Percentiles rank a stretch among this genome's conserved stretches.
Conservation (phyloP, 1,284 basidiomycete species). For the Pascua guehoae region DNA sequence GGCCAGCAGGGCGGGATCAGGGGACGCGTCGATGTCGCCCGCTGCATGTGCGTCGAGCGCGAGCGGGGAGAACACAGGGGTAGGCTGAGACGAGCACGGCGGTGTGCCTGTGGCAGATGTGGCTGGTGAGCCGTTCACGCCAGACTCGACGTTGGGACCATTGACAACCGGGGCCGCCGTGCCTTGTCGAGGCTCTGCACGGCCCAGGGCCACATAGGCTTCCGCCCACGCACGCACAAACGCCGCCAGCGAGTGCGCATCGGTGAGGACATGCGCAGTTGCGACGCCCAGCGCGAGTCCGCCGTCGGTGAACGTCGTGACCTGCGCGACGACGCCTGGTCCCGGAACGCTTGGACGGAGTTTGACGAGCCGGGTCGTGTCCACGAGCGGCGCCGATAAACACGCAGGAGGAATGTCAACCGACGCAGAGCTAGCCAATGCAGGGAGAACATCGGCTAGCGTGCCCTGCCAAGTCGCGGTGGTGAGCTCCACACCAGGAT, state of each 20-base stretch:
- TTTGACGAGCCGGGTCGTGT: conserved; percentile 3
- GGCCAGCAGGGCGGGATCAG: conserved; percentile 21
- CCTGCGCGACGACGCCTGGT: conserved; percentile 44
- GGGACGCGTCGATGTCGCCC: conserved; percentile 42
- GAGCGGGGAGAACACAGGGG: conserved; percentile 41
- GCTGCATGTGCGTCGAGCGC: conserved; percentile 44
- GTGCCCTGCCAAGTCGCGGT: conserved; percentile 24
- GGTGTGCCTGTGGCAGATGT: not conserved
- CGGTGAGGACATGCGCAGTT: conserved; percentile 49
- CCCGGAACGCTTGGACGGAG: conserved; percentile 7
- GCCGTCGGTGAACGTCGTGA: conserved; percentile 42
- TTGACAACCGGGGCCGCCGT: conserved; percentile 4
- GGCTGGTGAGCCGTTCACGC: too few species aligned
- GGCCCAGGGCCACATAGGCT: conserved; percentile 26
- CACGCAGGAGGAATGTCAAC: conserved; percentile 3
- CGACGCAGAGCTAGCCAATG: conserved; percentile 1
- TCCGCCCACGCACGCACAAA: conserved; percentile 52
- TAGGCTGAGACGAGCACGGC: conserved; percentile 18
- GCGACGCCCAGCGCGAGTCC: conserved; percentile 40
- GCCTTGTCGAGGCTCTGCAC: not conserved
- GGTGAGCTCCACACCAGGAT: conserved; percentile 51
- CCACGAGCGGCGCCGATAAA: conserved; percentile 2
- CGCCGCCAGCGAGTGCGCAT: conserved; percentile 48
- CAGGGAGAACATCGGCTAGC: conserved; percentile 33
- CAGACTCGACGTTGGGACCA: too few species aligned